These are phyloP conservation scores for Lichtheimia ornata DNA, from an alignment of 371 early-diverging fungal genomes.

Conservation along the genomic window DNA sequence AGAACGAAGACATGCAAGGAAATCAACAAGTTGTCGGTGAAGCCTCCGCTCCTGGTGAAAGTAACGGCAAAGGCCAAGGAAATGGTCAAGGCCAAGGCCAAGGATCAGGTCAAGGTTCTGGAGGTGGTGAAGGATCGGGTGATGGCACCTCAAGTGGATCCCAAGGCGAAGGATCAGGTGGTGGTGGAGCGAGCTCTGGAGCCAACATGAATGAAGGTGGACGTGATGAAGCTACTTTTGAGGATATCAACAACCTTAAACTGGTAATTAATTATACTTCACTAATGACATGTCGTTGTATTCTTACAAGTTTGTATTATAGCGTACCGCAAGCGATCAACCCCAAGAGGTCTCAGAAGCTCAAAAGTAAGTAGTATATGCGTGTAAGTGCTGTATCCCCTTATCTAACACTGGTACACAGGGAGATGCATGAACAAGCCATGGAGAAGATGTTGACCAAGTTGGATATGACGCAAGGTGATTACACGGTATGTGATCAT, in stretches of 20 bases:
- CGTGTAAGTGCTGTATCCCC: neutral
- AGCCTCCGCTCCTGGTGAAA: constrained; percentile 32
- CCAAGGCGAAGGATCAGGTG: constrained; percentile 32
- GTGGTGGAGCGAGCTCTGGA: constrained; percentile 45
- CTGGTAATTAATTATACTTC: constrained; percentile 45
- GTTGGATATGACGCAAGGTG: constrained; percentile 73
- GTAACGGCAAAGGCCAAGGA: constrained; percentile 28
- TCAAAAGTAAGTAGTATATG: constrained; percentile 44
- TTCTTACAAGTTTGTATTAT: neutral
- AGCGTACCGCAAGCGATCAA: constrained; percentile 50
- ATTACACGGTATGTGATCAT: constrained; percentile 48
- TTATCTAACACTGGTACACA: constrained; percentile 6
- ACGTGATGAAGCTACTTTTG: constrained; percentile 62
- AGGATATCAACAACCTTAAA: constrained; percentile 63
- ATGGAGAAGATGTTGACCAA: constrained; percentile 65
- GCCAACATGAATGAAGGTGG: constrained; percentile 59
- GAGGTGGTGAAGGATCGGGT: constrained; percentile 42
- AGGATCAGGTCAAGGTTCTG: constrained; percentile 21
- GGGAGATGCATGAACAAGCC: constrained; percentile 69
- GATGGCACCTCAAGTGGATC: constrained; percentile 31
- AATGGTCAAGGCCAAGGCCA: constrained; percentile 33
- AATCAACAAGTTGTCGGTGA: constrained; percentile 30
- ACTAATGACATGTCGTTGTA: neutral
- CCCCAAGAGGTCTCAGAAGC: constrained; percentile 56
- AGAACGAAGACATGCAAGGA: neutral